Evolutionary conservation across 225 moss, liverwort and hornwort genomes (phyloP).

Genomic region (Bryoerythrophyllum caledonicum): DNA sequence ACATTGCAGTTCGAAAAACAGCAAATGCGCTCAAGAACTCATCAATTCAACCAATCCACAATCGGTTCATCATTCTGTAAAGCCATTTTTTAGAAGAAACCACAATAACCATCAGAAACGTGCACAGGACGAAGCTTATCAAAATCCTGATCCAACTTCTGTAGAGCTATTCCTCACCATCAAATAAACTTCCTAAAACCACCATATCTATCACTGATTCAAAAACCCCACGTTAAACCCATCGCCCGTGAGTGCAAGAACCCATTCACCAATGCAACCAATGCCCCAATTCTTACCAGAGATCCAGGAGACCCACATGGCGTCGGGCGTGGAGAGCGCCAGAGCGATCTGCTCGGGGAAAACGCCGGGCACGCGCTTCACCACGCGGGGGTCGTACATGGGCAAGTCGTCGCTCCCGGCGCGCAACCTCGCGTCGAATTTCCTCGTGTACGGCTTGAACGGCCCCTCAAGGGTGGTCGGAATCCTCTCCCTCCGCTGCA

Average conservation of each 20-base stretch:
- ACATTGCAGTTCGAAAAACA: constrained; percentile 2
- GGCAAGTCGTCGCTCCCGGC: constrained; percentile 59
- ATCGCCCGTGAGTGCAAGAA: neutral
- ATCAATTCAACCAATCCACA: neutral
- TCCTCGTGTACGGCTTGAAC: constrained; percentile 43
- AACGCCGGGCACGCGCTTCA: constrained; percentile 51
- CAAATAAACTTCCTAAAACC: too few species aligned
- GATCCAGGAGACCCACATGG: constrained; percentile 87
- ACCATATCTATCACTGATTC: neutral
- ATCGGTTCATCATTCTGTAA: too few species aligned
- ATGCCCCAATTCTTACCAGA: constrained; percentile 50
- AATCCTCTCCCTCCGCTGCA: constrained; percentile 13
- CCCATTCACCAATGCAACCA: neutral
- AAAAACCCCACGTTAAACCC: neutral
- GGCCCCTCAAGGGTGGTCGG: constrained; percentile 70
- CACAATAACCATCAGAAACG: too few species aligned
- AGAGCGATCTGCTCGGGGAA: constrained; percentile 84
- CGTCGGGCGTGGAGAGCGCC: constrained; percentile 78
- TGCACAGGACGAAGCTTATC: too few species aligned
- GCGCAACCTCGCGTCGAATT: constrained; percentile 46
- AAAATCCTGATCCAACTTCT: neutral
- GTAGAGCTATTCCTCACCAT: neutral
- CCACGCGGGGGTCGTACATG: constrained; percentile 46
- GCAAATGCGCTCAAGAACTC: neutral
- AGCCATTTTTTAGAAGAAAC: too few species aligned